phyloP scores from a whole-genome alignment of 495 filamentous ascomycete species.

The Penicillium verhagenii region DNA sequence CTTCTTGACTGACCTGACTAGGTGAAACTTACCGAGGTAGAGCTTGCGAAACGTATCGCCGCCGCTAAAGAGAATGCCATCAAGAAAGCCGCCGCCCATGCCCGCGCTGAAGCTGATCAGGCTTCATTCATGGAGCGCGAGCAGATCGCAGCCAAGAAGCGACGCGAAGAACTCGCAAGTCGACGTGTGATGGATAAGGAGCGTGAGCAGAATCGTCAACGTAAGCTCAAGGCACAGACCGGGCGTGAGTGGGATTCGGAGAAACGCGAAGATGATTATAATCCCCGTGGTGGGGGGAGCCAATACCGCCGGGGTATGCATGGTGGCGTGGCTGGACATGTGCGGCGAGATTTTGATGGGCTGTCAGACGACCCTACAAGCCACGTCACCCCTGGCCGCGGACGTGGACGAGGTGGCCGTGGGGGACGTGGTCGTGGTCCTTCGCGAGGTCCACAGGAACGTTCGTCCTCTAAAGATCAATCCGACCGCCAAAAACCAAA shows the following conservation, averaged over 20 bases:
- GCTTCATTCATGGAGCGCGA: conserved; percentile 66
- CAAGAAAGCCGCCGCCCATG: conserved; percentile 58
- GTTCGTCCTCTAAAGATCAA: conserved; percentile 18
- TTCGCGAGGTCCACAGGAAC: conserved; percentile 30
- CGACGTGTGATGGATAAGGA: conserved; percentile 65
- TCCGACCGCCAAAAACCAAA: conserved; percentile 15
- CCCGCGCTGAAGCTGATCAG: conserved; percentile 65
- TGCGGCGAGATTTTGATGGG: conserved; percentile 34
- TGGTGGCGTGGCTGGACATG: conserved; percentile 53
- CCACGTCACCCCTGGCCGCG: conserved; percentile 13
- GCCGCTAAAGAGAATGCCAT: conserved; percentile 58
- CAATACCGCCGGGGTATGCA: conserved; percentile 56
- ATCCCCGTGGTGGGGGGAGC: conserved; percentile 43
- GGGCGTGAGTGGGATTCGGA: conserved; percentile 76
- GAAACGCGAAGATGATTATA: conserved; percentile 65
- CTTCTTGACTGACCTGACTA: conserved; percentile 24
- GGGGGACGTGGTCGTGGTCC: conserved; percentile 37
- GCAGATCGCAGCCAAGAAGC: conserved; percentile 52
- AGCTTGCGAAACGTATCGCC: conserved; percentile 59
- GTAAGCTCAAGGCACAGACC: conserved; percentile 64
- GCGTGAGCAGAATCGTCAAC: conserved; percentile 65
- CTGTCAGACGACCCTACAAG: conserved; percentile 17
- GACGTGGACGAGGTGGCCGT: conserved; percentile 26
- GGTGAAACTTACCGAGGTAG: conserved; percentile 68
- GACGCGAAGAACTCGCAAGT: conserved; percentile 55